These are phyloP conservation scores for Chlamydomonas sp. DNA, from an alignment of 139 green algal genomes.

Conservation along the genomic window DNA sequence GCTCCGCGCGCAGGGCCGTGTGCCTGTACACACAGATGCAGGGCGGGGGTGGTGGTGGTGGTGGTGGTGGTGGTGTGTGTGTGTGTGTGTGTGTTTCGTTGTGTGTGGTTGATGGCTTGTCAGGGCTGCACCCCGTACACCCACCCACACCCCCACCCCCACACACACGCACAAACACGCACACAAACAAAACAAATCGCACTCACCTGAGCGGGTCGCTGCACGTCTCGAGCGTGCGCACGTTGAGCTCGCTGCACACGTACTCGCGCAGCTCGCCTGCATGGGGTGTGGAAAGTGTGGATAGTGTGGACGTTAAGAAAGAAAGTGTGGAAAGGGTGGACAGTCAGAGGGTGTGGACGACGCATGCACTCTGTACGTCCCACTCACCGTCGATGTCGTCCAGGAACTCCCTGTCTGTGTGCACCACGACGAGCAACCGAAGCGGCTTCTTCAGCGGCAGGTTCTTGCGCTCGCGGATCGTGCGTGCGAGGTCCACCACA, in stretches of 20 bases:
- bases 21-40: too few species aligned
- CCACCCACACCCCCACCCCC: too few species aligned
- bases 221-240: conserved; percentile 63
- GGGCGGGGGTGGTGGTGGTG: too few species aligned
- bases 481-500: conserved; percentile 83
- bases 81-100: too few species aligned
- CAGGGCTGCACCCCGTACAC: too few species aligned
- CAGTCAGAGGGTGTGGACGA: neutral
- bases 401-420: conserved; percentile 76
- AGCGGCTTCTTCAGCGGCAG: conserved; percentile 83
- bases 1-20: conserved; percentile 62
- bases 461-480: conserved; percentile 73
- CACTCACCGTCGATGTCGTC: conserved; percentile 63
- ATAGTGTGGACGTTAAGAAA: too few species aligned
- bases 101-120: too few species aligned
- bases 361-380: neutral
- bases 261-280: conserved; percentile 77
- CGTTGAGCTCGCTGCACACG: conserved; percentile 89
- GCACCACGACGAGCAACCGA: conserved; percentile 66
- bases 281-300: too few species aligned
- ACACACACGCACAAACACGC: too few species aligned
- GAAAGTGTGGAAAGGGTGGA: too few species aligned
- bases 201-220: conserved; percentile 62
- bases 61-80: too few species aligned
- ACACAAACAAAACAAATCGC: too few species aligned